Evolutionary conservation across 345 rosid species (phyloP), one percentile per base, ranked within the genome.

Genomic region (Pelargonium nanum): DNA sequence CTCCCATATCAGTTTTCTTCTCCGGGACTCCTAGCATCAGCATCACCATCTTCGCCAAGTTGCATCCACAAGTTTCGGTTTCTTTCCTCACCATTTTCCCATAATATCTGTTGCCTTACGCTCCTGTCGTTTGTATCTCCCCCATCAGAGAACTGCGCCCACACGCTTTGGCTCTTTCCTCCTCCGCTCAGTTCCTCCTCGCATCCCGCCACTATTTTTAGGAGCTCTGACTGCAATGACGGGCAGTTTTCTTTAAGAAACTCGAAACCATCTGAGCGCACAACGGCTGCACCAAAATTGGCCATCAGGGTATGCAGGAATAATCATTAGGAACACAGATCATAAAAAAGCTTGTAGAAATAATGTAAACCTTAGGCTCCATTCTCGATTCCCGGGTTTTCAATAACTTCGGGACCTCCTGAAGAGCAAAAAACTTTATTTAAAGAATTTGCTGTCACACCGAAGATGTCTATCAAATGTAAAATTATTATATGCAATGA

Each of bases 61-160:
- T 78, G 83, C 5, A 73, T 81, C 97, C 96, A 84, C 65, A 85
- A 57, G 62, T 79, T 75, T 62, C 59, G 78, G 69, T 78, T 83
- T 74, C 85, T 78, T 65, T 85, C 91, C 61, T 74, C 87, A 25
- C 79, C 82, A 44, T 83, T 86, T 60, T 85, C 97, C 74, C 74
- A 80, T 63, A 78, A 80, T 63, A 78, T 83, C 69, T 83, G 81
- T 68, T 87, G 95, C 65, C 92, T 76, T 5, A 83, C 84, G 66
- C 83, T 77, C 66, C 84, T 61, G 73, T 82, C 74, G 70, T 58
- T 80, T 19, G 81, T 74, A 65, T 81, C 94, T 1, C 82, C 83
- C 19, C 90, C 92, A 34, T 83, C 89, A 1, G 92, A 87, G 40
- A 85, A 85, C 70, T 87, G 95, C 0, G 80, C 95, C 92, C 90